Evolutionary conservation across 78 protist species (phyloP), one percentile per base, ranked within the genome.

Genomic region (Blattamonas nauphoetae): DNA sequence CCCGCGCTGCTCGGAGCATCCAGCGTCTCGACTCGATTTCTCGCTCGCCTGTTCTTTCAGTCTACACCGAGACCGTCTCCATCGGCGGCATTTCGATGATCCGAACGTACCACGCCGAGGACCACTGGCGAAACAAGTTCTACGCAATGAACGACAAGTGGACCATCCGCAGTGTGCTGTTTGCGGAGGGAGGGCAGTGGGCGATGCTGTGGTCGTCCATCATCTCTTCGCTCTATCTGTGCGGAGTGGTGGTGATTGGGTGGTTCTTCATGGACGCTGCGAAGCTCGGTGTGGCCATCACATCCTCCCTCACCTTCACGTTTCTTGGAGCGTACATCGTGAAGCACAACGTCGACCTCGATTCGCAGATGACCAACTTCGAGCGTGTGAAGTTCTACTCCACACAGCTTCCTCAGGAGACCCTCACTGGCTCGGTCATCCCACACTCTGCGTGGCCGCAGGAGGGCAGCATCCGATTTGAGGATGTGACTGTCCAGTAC

Each of bases 61-160:
- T 84, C 71, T 96, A 95, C 91, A n/a, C 91, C 1, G 96, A 93
- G 41, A 88, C 94, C 4, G 89, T 97, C 36, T 32, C 33, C 41
- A 21, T 11, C 11, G 84, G 85, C 43, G 99, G 99, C 77, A 89
- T 94, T 33, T n/a, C 95, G 1, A 94, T 96, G 32, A 94, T 97
- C 84, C 92, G 98, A 45, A 95, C 99, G 0, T 95, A 87, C 83
- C 63, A 46, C 35, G 71, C 41, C 42, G 43, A 79, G 83, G 83
- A 79, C 45, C 33, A 79, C 4, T 79, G 83, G 83, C 6, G 6
- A 5, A 11, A 21, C 45, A 4, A 36, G 83, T 79, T 79, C 83
- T 79, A 21, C 32, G 41, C 29, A 6, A 36, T 33, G 83, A 32
- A 11, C 6, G 83, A 79, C 83, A 5, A 21, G 45, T 79, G 21